A percentile compares a stretch with the other conserved stretches of the same genome.
Conservation (phyloP, 352 stramenopile genomes). For the Vaucheria bursata region DNA sequence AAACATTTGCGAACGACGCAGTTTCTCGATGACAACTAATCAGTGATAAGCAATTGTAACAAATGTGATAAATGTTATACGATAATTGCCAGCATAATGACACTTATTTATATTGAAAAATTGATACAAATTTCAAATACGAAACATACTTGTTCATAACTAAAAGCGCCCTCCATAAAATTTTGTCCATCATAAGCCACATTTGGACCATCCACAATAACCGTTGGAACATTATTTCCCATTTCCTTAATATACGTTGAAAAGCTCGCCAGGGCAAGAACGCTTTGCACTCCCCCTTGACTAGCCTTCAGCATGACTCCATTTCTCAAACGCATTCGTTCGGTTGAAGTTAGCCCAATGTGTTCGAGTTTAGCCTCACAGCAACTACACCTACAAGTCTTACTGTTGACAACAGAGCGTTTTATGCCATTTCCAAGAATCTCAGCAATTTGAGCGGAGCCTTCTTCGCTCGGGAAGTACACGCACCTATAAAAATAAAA, state of each 20-base stretch:
- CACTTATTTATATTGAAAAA: too few relatives aligned
- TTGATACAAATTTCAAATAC: too few relatives aligned
- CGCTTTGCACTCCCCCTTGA: background rate
- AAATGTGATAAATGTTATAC: too few relatives aligned
- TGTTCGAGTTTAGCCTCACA: background rate
- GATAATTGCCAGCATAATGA: too few relatives aligned
- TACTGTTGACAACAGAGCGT: too few relatives aligned
- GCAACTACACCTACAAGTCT: background rate
- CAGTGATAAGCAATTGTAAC: too few relatives aligned
- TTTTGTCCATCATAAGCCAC: conserved; percentile 33
- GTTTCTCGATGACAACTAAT: too few relatives aligned
- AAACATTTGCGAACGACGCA: too few relatives aligned
- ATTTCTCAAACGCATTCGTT: background rate
- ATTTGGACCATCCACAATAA: conserved; percentile 36
- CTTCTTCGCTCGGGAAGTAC: too few relatives aligned
- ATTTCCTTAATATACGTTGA: background rate
- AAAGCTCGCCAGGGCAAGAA: conserved; percentile 7
- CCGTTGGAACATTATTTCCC: conserved; percentile 13
- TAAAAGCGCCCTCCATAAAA: conserved; percentile 13
- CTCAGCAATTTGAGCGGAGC: too few relatives aligned
- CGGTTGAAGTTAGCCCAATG: background rate
- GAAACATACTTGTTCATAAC: background rate
- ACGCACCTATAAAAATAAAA: too few relatives aligned
- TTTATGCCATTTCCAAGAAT: too few relatives aligned
- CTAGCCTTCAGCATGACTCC: background rate